Evolutionary conservation across 306 rosid genomes (phyloP), one percentile per base, ranked within the genome.

Genomic region (Prunus mume): DNA sequence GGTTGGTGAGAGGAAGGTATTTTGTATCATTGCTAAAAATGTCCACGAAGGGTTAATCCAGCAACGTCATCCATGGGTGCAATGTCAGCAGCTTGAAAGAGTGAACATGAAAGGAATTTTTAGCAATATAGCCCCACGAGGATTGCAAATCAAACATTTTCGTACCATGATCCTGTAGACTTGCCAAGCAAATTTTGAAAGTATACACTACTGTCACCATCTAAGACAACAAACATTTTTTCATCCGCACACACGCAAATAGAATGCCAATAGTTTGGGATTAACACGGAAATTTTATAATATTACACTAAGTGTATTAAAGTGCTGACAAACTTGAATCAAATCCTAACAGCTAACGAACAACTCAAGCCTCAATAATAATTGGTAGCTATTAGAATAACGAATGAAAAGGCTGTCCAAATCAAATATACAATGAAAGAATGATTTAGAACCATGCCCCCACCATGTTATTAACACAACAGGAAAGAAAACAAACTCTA

Each of bases 171-270:
- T 56, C 62, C 62, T 12, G 54, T 14, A 13, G 54, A 49, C 61
- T 64, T 6, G 27, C 38, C 9, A 9, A 61, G 19, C 45, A 73
- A 57, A 20, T 58, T 58, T 24, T 58, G 28, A 57, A 73, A 34
- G 24, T 60, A 25, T 49, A 63, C 49, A 63, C 61, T 28, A 69
- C 27, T 32, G 47, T 69, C 74, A 50, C 61, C 73, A 69, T 69
- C 25, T 69, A 69, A 25, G 61, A 20, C 27, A 24, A 47, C 45
- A 63, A 3, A 61, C 10, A 10, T 18, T 18, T 30, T 38, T 9
- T 50, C 69, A 28, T 30, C 18, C 0, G 47, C 20, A 62, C 55
- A 46, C 19, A 12, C 46, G 24, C 28, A 30, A 54, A 46, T 6
- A 55, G 56, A 79, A 41, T 8, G n/a, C 65, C 32, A 22, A 25